Base-by-base conservation (phyloP, 495 filamentous ascomycete species). In the Schizothecium vesticola region DNA sequence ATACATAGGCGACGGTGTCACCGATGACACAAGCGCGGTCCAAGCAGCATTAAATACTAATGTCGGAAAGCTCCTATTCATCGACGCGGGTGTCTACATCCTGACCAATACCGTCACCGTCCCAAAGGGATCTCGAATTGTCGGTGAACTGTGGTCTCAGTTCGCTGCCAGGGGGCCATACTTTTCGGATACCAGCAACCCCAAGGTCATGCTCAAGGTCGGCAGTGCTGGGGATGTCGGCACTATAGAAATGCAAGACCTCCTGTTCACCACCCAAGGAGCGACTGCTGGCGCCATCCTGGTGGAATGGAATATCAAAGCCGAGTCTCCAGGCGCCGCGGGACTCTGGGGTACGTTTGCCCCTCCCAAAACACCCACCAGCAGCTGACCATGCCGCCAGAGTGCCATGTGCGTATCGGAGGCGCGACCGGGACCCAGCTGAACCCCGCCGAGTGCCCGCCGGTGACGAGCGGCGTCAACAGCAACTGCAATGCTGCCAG, bases 271-370 rank as follows among this genome's bases (percentile, higher is more conserved):
- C 66, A 90, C 91, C 57, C 80, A 90, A 57, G 93, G 84, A 1
- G 76, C 90, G 1, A 87, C 89, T 63, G 88, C 92, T 22, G 93
- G 93, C 64, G 92, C 92, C 12, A 89, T 95, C 67, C 77, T 97
- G 25, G 84, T 96, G 73, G 83, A 97, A 71, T 97, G 92, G 92
- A 97, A 97, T 79, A 75, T 96, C 31, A 51, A 56, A 19, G 61
- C 16, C 31, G 24, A 29, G 21, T 5, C 6, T 12, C 24, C 13
- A 22, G 31, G 36, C 3, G 9, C 31, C 3, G 61, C 61, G 3
- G 61, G 21, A 1, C 51, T 64, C 31, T 64, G 61, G 61, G 61
- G 36, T 64, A n/a, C 12, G 60, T 36, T 33, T 12, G 10, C 28
- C 24, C 13, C 60, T 6, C 19, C 16, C 10, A 13, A 8, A 6